These are phyloP conservation scores for Crassisporium funariophilum DNA, from an alignment of 768 basidiomycete genomes.

Conservation along the genomic window DNA sequence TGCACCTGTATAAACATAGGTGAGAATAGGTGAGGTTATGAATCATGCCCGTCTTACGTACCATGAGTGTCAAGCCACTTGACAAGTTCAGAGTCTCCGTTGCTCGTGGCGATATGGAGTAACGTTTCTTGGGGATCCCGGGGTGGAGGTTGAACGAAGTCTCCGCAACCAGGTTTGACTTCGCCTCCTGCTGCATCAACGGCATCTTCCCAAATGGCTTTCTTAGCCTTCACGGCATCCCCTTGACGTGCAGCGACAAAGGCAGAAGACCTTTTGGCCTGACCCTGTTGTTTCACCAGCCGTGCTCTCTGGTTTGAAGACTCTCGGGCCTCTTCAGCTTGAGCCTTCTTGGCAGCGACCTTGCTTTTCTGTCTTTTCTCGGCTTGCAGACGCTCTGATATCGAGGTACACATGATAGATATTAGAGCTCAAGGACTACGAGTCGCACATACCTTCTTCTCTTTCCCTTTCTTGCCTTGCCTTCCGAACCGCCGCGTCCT, in stretches of 20 bases:
- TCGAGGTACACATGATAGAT: not conserved
- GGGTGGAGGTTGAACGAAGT: conserved; percentile 46
- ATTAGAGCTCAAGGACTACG: conserved; percentile 1
- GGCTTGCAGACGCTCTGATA: conserved; percentile 54
- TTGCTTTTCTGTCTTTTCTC: conserved; percentile 62
- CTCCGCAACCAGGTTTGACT: conserved; percentile 55
- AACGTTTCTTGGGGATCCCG: conserved; percentile 68
- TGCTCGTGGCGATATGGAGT: conserved; percentile 62
- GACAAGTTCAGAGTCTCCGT: conserved; percentile 59
- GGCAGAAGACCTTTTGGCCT: conserved; percentile 57
- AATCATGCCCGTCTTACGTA: conserved; percentile 39
- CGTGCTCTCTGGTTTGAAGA: conserved; percentile 52
- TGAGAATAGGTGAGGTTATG: conserved; percentile 16
- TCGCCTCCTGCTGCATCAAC: conserved; percentile 78
- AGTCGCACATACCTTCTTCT: conserved; percentile 54
- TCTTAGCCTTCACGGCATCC: conserved; percentile 55
- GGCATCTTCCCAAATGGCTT: conserved; percentile 66
- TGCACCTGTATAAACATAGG: conserved; percentile 50
- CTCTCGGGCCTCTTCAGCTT: conserved; percentile 50
- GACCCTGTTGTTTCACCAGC: conserved; percentile 48
- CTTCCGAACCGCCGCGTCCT: conserved; percentile 52
- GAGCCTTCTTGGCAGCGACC: conserved; percentile 54
- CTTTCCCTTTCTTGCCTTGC: conserved; percentile 48
- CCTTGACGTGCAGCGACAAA: conserved; percentile 68
- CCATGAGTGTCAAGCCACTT: conserved; percentile 75